Evolutionary conservation across 495 filamentous ascomycete species (phyloP).

Genomic region (Halenospora varia): DNA sequence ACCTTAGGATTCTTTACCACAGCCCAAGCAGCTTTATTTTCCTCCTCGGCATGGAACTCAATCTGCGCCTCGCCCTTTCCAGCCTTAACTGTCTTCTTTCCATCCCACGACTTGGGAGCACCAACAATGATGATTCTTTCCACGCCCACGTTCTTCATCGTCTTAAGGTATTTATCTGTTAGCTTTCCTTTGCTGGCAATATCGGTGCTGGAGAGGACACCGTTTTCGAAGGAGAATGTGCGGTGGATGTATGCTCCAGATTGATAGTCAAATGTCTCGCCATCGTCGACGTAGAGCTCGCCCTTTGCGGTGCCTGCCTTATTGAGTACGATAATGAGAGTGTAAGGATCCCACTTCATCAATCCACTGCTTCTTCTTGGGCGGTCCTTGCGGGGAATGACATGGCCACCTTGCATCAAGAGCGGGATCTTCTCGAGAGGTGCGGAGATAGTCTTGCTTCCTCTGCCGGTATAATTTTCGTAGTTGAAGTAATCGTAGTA

Average conservation of each 20-base stretch:
- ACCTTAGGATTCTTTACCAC: slow-evolving; percentile 76
- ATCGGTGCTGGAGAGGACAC: slow-evolving; percentile 52
- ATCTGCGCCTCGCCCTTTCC: slow-evolving; percentile 55
- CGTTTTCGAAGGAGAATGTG: slow-evolving; percentile 57
- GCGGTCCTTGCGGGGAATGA: slow-evolving; percentile 84
- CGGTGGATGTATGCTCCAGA: slow-evolving; percentile 83
- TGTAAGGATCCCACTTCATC: slow-evolving; percentile 94
- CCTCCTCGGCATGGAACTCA: slow-evolving; percentile 53
- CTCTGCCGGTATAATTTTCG: slow-evolving; percentile 62
- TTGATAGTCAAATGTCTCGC: slow-evolving; percentile 86
- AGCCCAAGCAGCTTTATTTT: slow-evolving; percentile 69
- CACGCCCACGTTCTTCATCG: slow-evolving; percentile 69
- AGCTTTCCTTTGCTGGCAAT: slow-evolving; percentile 52
- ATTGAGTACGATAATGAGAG: slow-evolving; percentile 74
- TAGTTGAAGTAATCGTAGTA: slow-evolving; percentile 97
- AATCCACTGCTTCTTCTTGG: slow-evolving; percentile 79
- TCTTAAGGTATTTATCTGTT: slow-evolving; percentile 69
- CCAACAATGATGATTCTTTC: slow-evolving; percentile 81
- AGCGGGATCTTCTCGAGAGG: slow-evolving; percentile 83
- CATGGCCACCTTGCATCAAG: slow-evolving; percentile 86
- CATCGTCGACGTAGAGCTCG: slow-evolving; percentile 86
- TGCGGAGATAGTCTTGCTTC: slow-evolving; percentile 67
- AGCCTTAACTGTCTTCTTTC: slow-evolving; percentile 61
- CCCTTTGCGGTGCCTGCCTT: slow-evolving; percentile 72
- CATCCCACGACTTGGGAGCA: slow-evolving; percentile 68